A percentile compares a stretch with the other conserved stretches of the same genome.
These are phyloP conservation scores for Blastomyces parvus DNA, from an alignment of 2,329 filamentous ascomycete genomes.

Conservation along the genomic window DNA sequence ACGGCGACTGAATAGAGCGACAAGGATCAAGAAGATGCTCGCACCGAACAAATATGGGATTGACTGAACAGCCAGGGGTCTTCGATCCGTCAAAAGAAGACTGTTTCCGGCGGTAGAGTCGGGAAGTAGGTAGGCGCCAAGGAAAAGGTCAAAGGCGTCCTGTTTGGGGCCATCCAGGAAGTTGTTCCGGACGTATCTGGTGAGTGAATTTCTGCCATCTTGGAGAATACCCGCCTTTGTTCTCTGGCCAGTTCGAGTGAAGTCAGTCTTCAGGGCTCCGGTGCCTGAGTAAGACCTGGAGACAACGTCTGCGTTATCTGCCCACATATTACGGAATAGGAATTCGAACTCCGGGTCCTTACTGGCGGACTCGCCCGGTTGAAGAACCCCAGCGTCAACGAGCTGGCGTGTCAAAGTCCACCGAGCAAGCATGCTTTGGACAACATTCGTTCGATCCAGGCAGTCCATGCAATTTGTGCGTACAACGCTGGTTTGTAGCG, in stretches of 20 bases:
- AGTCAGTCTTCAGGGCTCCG: constrained; percentile 94
- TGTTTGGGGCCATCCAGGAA: constrained; percentile 89
- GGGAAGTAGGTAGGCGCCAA: constrained; percentile 73
- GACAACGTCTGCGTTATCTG: constrained; percentile 94
- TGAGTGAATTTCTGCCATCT: constrained; percentile 79
- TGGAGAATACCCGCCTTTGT: constrained; percentile 77
- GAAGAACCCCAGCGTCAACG: constrained; percentile 69
- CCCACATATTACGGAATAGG: constrained; percentile 95
- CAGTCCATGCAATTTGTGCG: constrained; percentile 99
- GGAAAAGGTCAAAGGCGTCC: constrained; percentile 89
- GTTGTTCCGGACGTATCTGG: constrained; percentile 86
- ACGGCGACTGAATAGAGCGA: constrained; percentile 63
- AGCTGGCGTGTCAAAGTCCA: constrained; percentile 85
- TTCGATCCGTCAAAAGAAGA: constrained; percentile 70
- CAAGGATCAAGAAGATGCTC: constrained; percentile 70
- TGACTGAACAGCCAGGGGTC: constrained; percentile 83
- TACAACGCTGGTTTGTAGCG: constrained; percentile 78
- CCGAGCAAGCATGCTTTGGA: constrained; percentile 92
- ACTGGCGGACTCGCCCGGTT: constrained; percentile 64
- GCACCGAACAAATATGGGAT: constrained; percentile 84
- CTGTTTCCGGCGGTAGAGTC: constrained; percentile 55
- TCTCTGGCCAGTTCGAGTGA: constrained; percentile 84
- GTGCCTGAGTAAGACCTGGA: constrained; percentile 90
- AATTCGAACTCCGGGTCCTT: constrained; percentile 76
- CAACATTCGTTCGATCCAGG: constrained; percentile 91